Evolutionary conservation across 2,329 filamentous ascomycete genomes (phyloP).

Genomic region (Aureobasidium sp.): DNA sequence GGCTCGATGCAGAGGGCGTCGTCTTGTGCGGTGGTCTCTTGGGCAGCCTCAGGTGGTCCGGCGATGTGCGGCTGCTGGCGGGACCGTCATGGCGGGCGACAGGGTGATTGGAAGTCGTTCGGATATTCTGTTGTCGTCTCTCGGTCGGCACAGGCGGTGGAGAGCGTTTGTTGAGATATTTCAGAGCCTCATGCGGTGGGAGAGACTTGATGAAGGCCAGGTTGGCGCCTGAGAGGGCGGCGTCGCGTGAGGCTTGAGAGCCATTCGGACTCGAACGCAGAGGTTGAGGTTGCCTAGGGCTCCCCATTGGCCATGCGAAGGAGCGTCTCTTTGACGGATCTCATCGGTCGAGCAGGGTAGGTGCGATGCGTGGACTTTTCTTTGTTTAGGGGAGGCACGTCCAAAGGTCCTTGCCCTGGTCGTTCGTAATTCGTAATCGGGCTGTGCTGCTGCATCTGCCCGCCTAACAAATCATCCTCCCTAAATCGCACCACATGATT

Average conservation of each 20-base stretch:
- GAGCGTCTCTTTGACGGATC: not conserved
- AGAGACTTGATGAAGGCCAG: constrained; percentile 41
- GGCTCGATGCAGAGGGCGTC: constrained; percentile 22
- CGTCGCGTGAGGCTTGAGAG: constrained; percentile 22
- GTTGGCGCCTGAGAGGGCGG: constrained; percentile 44
- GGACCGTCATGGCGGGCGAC: not conserved
- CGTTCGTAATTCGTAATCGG: not conserved
- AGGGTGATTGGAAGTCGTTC: not conserved
- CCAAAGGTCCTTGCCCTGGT: not conserved
- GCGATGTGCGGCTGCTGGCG: constrained; percentile 7
- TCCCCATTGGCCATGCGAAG: constrained; percentile 10
- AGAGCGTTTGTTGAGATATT: constrained; percentile 8
- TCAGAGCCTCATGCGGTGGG: constrained; percentile 15
- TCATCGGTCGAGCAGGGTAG: not conserved
- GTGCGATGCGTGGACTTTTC: not conserved
- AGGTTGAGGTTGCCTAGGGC: constrained; percentile 12
- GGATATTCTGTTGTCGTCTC: not conserved
- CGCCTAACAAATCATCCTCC: not conserved
- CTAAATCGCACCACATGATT: not conserved
- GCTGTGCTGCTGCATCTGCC: not conserved
- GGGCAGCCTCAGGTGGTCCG: not conserved
- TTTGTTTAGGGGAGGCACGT: constrained; percentile 1
- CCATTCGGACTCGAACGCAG: constrained; percentile 2
- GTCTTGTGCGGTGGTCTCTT: not conserved
- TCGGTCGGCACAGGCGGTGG: not conserved